These are phyloP conservation scores for Bombardia bombarda DNA, from an alignment of 495 filamentous ascomycete species.

Conservation along the genomic window DNA sequence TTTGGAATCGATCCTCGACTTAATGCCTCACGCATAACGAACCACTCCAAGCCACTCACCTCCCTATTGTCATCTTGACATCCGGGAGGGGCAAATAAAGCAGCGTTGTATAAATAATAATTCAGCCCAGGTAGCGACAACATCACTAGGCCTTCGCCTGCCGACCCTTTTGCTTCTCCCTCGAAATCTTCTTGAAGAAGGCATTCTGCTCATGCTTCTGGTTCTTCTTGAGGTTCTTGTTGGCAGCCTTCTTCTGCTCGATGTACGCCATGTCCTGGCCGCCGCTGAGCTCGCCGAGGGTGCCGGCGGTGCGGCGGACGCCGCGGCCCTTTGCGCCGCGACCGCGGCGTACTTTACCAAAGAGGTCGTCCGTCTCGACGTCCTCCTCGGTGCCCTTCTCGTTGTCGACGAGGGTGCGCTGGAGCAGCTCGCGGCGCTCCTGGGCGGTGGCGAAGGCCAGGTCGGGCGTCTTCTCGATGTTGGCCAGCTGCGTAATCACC, in stretches of 20 bases:
- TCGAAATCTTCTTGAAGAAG: slow-evolving; percentile 74
- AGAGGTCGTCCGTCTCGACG: slow-evolving; percentile 75
- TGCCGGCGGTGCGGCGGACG: slow-evolving; percentile 74
- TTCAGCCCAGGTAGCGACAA: too few relatives aligned
- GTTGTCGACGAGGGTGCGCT: slow-evolving; percentile 87
- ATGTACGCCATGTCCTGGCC: slow-evolving; percentile 96
- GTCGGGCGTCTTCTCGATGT: slow-evolving; percentile 74
- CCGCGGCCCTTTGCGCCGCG: slow-evolving; percentile 42
- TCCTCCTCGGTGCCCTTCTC: slow-evolving; percentile 72
- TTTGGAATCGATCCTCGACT: too few relatives aligned
- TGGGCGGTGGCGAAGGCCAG: slow-evolving; percentile 72
- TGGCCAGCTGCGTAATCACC: slow-evolving; percentile 92
- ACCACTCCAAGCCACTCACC: too few relatives aligned
- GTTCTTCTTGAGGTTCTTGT: slow-evolving; percentile 60
- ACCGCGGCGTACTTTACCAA: slow-evolving; percentile 42
- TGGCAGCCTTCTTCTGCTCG: slow-evolving; percentile 77
- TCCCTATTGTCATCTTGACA: too few relatives aligned
- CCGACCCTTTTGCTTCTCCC: slow-evolving; percentile 47
- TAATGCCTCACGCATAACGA: too few relatives aligned
- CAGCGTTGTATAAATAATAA: too few relatives aligned
- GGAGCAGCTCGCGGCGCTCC: slow-evolving; percentile 81
- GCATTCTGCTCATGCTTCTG: slow-evolving; percentile 44
- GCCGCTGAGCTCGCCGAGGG: slow-evolving; percentile 74
- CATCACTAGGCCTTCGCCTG: too few relatives aligned
- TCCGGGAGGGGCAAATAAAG: too few relatives aligned